phyloP scores from a whole-genome alignment of 768 basidiomycete genomes.

The Phylloporus rhodoxanthus region DNA sequence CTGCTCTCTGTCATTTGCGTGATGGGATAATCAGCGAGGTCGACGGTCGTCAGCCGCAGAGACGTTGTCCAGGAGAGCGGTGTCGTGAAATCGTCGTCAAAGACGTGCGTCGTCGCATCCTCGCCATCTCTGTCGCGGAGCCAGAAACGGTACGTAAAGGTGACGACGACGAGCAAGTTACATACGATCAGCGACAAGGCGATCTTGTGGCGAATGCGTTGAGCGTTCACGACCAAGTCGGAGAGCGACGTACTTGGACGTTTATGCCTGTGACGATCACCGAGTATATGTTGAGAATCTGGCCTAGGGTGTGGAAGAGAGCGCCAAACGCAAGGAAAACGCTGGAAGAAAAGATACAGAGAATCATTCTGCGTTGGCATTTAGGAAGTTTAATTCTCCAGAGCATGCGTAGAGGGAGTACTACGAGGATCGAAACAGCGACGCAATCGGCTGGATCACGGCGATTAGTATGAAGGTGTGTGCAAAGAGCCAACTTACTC shows the following conservation, averaged over 20 bases:
- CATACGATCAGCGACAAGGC: constrained; percentile 16
- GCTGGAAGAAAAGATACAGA: constrained; percentile 18
- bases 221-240: neutral
- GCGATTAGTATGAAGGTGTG: neutral
- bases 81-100: constrained; percentile 17
- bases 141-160: constrained; percentile 12
- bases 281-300: constrained; percentile 3
- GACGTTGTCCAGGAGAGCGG: neutral
- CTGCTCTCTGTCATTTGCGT: neutral
- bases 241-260: constrained; percentile 11
- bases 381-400: constrained; percentile 19
- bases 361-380: constrained; percentile 22
- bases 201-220: constrained; percentile 7
- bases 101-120: neutral
- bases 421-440: constrained; percentile 12
- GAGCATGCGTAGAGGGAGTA: constrained; percentile 16
- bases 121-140: neutral
- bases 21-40: neutral
- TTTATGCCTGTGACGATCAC: constrained; percentile 11
- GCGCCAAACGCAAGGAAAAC: constrained; percentile 12
- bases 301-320: constrained; percentile 13
- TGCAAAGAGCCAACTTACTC: constrained; percentile 8
- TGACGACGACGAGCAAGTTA: constrained; percentile 22
- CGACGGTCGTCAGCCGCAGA: constrained; percentile 5
- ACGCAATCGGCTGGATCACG: constrained; percentile 14